Evolutionary conservation across 1,139 yeast species (phyloP), one percentile per base, ranked within the genome.

Genomic region (Scheffersomyces stambukii): DNA sequence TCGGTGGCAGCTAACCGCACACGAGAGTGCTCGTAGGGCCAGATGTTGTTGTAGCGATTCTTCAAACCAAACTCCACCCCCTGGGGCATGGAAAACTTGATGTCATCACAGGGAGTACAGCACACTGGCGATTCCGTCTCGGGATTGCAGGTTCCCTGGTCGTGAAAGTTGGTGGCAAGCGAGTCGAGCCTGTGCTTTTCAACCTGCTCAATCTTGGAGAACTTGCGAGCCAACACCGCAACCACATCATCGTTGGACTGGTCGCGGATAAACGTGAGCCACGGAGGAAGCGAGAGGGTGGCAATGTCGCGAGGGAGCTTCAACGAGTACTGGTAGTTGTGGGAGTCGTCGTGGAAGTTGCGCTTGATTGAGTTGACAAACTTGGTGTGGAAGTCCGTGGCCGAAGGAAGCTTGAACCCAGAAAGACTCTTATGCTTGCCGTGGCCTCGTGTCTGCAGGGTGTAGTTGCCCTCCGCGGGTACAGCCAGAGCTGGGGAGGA

Each of bases 11-110:
- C 42, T 14, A 66, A 37, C 34, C 56, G 59, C 5, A 66, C 72
- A 26, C 72, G 41, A 3, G 70, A 60, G 41, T 67, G 73, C 39
- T 67, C 73, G 41, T 62, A 67, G 1, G 71, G 65, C 60, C 70
- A 66, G 13, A 67, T 59, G 38, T 67, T 68, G 25, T 62, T 64
- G 44, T 65, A 67, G 17, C 74, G 42, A 38, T 67, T 67, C 35
- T 66, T 66, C 41, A 51, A 60, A 8, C 72, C 72, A 37, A 53
- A 61, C 33, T 66, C 73, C 23, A 66, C 56, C 1, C 73, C 73
- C 31, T 77, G 74, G 1, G 83, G 79, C 16, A 79, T 61, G 19
- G 66, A 54, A 40, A 73, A 75, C 30, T 54, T 41, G 26, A 60
- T 65, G 3, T 48, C 47, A 36, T 66, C 70, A 46, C 75, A 68